These are phyloP conservation scores for Phytophthora chlamydospora DNA, from an alignment of 352 stramenopile species.

Conservation along the genomic window DNA sequence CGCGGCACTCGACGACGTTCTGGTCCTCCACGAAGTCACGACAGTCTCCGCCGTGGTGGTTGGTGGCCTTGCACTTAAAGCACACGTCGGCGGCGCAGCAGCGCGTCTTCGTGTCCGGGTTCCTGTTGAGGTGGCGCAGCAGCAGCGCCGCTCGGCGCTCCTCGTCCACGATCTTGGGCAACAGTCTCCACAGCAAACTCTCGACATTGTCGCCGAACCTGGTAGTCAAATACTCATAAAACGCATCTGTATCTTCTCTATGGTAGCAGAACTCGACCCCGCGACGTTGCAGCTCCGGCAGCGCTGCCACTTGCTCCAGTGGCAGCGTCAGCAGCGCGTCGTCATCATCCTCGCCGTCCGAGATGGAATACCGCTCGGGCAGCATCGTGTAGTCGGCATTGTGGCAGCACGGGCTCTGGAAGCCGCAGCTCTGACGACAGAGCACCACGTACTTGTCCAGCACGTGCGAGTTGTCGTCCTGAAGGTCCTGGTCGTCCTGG, in stretches of 20 bases:
- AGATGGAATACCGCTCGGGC: constrained; percentile 13
- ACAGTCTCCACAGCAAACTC: constrained; percentile 36
- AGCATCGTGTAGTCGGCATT: constrained; percentile 66
- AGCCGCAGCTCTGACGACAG: constrained; percentile 63
- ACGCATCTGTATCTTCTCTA: constrained; percentile 20
- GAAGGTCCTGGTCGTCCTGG: constrained; percentile 2
- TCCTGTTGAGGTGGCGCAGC: constrained; percentile 47
- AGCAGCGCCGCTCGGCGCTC: constrained; percentile 60
- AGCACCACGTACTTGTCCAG: constrained; percentile 66
- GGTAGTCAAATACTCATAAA: constrained; percentile 47
- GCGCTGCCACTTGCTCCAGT: constrained; percentile 22
- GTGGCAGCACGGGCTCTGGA: constrained; percentile 68
- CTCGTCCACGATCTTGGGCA: constrained; percentile 55
- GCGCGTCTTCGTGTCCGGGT: constrained; percentile 52
- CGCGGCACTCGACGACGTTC: constrained; percentile 55
- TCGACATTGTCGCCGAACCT: constrained; percentile 30
- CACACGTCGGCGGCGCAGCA: constrained; percentile 55
- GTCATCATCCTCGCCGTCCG: constrained; percentile 10
- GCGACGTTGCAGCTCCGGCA: constrained; percentile 27
- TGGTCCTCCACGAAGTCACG: constrained; percentile 62
- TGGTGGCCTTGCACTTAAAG: constrained; percentile 67
- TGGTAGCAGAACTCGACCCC: constrained; percentile 53
- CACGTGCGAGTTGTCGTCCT: constrained; percentile 51
- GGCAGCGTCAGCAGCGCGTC: constrained; percentile 17
- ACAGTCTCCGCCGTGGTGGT: constrained; percentile 56